Evolutionary conservation across 257 asterid genomes (phyloP), one percentile per base, ranked within the genome.

Genomic region (Perilla frutescens): DNA sequence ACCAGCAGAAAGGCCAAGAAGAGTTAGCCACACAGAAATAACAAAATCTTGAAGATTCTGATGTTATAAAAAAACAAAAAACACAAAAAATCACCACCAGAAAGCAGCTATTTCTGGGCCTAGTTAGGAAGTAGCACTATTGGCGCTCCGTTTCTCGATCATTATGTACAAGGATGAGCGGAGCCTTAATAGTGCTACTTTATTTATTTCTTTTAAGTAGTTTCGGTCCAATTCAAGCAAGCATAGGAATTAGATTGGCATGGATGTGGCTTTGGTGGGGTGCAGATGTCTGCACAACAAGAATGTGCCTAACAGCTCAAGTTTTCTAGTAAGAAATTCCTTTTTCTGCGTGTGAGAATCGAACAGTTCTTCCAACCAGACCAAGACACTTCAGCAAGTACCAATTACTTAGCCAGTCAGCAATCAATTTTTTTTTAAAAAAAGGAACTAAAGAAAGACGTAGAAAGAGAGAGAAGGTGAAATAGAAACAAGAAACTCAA

Each of bases 131-230:
- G 79, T 68, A 59, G 87, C 81, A 75, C 87, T 82, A 85, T 70
- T 86, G 73, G 75, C 29, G 83, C 84, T 90, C 94, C 91, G 81
- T 77, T 88, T 81, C 68, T 60, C 59, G 41, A 51, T 61, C 13
- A 7, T 8, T 62, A 48, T 36, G 69, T 20, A 48, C 51, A 1
- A 31, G 29, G 40, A 68, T 76, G 68, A 78, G 83, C 86, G 96
- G 91, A 86, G 90, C 83, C 77, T 85, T 84, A 84, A 85, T 87
- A 81, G 86, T 82, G 83, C 88, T 86, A 77, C 76, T 57, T 80
- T 59, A 13, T 68, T 56, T 50, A 55, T 11, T 60, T 14, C 11
- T 32, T 70, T 62, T 6, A n/a, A 50, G 47, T 12, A 45, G 66
- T 70, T 40, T 62, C 5, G 7, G 32, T 20, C 51, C 26, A 51